Conservation (phyloP, 345 rosid species). For the Draba incana region DNA sequence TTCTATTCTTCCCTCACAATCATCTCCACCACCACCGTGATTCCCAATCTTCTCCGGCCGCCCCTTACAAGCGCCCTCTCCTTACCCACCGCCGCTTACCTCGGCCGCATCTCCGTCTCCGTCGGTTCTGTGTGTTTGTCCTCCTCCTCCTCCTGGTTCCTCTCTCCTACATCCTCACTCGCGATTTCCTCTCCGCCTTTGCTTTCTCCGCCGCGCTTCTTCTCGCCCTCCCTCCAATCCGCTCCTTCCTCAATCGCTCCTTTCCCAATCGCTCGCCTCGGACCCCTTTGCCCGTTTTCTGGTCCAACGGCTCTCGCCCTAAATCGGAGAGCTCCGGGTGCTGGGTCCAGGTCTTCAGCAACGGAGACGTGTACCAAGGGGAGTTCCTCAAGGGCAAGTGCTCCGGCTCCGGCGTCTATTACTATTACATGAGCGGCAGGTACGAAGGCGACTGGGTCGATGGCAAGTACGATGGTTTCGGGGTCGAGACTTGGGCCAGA, state of each 20-base stretch:
- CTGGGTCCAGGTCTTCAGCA: slow-evolving; percentile 85
- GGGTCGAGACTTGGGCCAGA: slow-evolving; percentile 96
- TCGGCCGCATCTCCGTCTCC: slow-evolving; percentile 38
- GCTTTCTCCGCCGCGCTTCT: slow-evolving; percentile 81
- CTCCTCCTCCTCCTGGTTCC: slow-evolving; percentile 68
- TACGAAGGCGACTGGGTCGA: slow-evolving; percentile 96
- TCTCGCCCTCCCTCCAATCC: slow-evolving; percentile 77
- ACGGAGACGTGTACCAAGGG: slow-evolving; percentile 92
- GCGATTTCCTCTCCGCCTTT: slow-evolving; percentile 83
- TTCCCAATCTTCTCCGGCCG: slow-evolving; percentile 48
- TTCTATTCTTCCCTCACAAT: slow-evolving; percentile 47
- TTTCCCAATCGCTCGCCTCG: slow-evolving; percentile 54
- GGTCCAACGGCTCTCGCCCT: slow-evolving; percentile 86
- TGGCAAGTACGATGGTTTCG: slow-evolving; percentile 86
- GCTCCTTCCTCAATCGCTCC: slow-evolving; percentile 76
- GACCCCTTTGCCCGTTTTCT: slow-evolving; percentile 72
- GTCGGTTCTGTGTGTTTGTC: slow-evolving; percentile 51
- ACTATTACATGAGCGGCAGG: slow-evolving; percentile 90
- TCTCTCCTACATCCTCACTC: slow-evolving; percentile 71
- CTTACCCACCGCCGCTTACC: slow-evolving; percentile 57
- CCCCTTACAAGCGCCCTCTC: slow-evolving; percentile 72
- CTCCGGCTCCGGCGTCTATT: slow-evolving; percentile 86
- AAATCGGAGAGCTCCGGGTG: slow-evolving; percentile 72
- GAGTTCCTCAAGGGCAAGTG: slow-evolving; percentile 89
- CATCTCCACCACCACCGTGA: slow-evolving; percentile 48